These are phyloP conservation scores for Smittium culicis DNA, from an alignment of 371 early-diverging fungal species.

Conservation along the genomic window DNA sequence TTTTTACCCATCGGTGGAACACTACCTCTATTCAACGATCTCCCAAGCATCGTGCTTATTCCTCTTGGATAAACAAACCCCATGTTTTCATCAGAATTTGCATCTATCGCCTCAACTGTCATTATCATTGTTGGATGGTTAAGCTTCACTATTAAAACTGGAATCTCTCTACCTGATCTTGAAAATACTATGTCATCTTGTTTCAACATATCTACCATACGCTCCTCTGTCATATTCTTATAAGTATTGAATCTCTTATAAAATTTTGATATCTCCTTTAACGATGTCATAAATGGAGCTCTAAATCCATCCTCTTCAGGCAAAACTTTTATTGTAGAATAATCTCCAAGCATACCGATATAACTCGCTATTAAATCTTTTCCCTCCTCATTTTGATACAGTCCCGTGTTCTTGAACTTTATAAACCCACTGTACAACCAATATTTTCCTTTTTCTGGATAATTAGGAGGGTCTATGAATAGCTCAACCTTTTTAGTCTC, in stretches of 20 bases:
- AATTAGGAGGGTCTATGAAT: not conserved
- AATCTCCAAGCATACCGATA: conserved; percentile 7
- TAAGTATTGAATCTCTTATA: not conserved
- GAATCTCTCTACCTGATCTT: not conserved
- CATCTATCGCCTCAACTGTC: not conserved
- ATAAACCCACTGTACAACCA: conserved; percentile 8
- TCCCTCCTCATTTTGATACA: not conserved
- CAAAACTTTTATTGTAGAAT: conserved; percentile 2
- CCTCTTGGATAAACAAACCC: not conserved
- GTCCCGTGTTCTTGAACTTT: not conserved
- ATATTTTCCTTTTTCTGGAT: conserved; percentile 3
- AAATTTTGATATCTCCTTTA: not conserved
- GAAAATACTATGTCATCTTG: not conserved
- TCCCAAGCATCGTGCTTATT: conserved; percentile 1
- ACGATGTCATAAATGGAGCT: not conserved
- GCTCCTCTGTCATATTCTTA: not conserved
- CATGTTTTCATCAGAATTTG: not conserved
- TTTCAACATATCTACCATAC: not conserved
- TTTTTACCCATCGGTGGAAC: too few relatives aligned
- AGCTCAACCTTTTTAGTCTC: conserved; percentile 2
- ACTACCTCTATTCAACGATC: too few relatives aligned
- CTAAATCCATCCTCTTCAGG: too few relatives aligned
- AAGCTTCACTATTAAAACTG: not conserved
- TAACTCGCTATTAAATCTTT: conserved; percentile 1
- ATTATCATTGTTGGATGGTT: conserved; percentile 2